Evolutionary conservation across 768 basidiomycete species (phyloP).

Genomic region (Boletus sp.): DNA sequence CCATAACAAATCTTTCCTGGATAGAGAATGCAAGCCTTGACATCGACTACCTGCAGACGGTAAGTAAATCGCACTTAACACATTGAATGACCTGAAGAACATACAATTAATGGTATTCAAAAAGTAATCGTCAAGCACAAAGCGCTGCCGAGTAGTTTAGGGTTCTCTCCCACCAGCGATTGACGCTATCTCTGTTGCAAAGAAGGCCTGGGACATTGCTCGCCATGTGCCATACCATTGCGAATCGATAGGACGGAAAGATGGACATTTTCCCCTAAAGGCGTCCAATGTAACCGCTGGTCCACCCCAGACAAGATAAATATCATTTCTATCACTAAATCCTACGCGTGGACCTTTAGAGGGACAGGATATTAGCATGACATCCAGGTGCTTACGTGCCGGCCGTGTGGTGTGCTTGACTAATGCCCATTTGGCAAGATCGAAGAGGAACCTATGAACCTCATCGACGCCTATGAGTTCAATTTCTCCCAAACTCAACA

Average conservation of each 20-base stretch:
- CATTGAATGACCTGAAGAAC: neutral
- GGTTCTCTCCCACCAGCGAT: neutral
- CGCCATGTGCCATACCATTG: conserved; percentile 9
- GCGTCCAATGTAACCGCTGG: conserved; percentile 9
- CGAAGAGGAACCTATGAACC: conserved; percentile 18
- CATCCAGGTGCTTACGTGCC: neutral
- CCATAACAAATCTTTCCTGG: conserved; percentile 22
- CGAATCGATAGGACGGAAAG: neutral
- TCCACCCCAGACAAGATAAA: conserved; percentile 15
- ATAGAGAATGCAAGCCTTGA: conserved; percentile 7
- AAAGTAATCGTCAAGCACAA: conserved; percentile 20
- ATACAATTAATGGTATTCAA: conserved; percentile 25
- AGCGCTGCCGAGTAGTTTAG: neutral
- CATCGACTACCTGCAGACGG: conserved; percentile 2
- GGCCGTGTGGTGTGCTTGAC: neutral
- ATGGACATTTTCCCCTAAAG: conserved; percentile 9
- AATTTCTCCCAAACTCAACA: conserved; percentile 8
- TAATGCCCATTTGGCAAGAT: conserved; percentile 18
- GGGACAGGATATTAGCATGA: neutral
- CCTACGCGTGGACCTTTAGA: neutral
- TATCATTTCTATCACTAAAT: neutral
- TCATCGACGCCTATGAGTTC: conserved; percentile 23
- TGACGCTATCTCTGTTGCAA: neutral
- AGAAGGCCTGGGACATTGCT: conserved; percentile 9
- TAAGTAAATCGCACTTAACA: neutral